Evolutionary conservation across 1,139 yeast genomes (phyloP).

Genomic region (Suhomyces choctaworum): DNA sequence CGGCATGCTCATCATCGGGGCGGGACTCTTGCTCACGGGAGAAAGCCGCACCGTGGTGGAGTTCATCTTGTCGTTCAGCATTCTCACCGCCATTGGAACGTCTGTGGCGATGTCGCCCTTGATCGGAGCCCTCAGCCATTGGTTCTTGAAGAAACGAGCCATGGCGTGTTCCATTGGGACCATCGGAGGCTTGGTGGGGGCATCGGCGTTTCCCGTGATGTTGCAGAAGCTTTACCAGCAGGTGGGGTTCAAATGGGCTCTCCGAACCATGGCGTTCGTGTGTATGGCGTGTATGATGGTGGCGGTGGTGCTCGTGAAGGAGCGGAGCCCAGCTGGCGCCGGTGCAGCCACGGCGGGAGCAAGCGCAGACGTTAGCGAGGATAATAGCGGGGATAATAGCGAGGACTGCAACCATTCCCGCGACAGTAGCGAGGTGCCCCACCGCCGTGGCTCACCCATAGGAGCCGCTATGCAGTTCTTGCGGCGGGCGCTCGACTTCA

Average conservation of each 20-base stretch:
- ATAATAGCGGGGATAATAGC: neutral
- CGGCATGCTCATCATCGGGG: slow-evolving; percentile 47
- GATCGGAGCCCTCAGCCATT: slow-evolving; percentile 61
- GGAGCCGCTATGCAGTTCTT: slow-evolving; percentile 15
- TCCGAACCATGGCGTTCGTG: slow-evolving; percentile 55
- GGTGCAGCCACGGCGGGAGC: neutral
- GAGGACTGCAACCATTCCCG: neutral
- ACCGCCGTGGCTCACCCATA: neutral
- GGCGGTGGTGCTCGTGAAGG: slow-evolving; percentile 43
- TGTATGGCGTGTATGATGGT: slow-evolving; percentile 40
- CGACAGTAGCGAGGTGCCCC: neutral
- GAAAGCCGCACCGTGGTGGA: slow-evolving; percentile 55
- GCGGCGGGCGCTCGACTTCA: slow-evolving; percentile 38
- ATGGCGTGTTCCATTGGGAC: slow-evolving; percentile 59
- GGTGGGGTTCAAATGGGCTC: slow-evolving; percentile 64
- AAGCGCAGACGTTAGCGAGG: neutral
- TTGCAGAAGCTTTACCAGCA: slow-evolving; percentile 45
- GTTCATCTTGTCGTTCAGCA: slow-evolving; percentile 58
- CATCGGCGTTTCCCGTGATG: slow-evolving; percentile 58
- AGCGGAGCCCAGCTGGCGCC: slow-evolving; percentile 25
- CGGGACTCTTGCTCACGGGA: slow-evolving; percentile 55
- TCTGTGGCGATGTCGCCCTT: slow-evolving; percentile 60
- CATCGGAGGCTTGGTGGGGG: slow-evolving; percentile 65
- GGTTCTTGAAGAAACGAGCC: slow-evolving; percentile 58
- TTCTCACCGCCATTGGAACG: slow-evolving; percentile 57